These are phyloP conservation scores for Suhomyces yuchorum DNA, from an alignment of 1,139 yeast genomes.

Conservation along the genomic window DNA sequence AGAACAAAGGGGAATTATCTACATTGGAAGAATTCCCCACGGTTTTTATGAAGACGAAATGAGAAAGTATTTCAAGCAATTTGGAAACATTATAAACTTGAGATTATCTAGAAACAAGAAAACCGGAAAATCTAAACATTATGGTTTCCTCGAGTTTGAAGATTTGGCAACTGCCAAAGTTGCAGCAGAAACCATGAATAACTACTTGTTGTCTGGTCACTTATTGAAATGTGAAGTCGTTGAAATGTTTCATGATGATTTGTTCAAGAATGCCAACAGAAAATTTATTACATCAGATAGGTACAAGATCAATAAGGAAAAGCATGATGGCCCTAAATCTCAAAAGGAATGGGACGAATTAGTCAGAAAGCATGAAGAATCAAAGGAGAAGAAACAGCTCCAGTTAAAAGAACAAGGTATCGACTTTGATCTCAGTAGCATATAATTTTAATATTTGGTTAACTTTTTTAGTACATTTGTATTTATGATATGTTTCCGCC, in stretches of 20 bases:
- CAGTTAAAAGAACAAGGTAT: constrained; percentile 58
- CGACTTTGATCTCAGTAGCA: constrained; percentile 36
- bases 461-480: not conserved
- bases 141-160: constrained; percentile 85
- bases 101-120: constrained; percentile 86
- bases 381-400: constrained; percentile 46
- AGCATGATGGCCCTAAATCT: constrained; percentile 59
- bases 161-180: constrained; percentile 75
- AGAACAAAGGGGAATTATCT: constrained; percentile 63
- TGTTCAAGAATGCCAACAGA: constrained; percentile 56
- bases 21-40: constrained; percentile 89
- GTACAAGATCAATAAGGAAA: constrained; percentile 54
- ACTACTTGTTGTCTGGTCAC: constrained; percentile 87
- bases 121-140: constrained; percentile 91
- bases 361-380: constrained; percentile 44
- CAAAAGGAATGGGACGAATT: constrained; percentile 60
- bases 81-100: constrained; percentile 78
- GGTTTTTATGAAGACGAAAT: constrained; percentile 88
- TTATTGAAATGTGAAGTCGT: constrained; percentile 65
- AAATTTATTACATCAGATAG: constrained; percentile 66
- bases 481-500: not conserved
- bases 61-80: constrained; percentile 81
- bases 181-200: constrained; percentile 95
- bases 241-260: constrained; percentile 45
- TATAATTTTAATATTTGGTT: constrained; percentile 1